Conservation (phyloP, 345 rosid genomes). For the Theobroma cacao region DNA sequence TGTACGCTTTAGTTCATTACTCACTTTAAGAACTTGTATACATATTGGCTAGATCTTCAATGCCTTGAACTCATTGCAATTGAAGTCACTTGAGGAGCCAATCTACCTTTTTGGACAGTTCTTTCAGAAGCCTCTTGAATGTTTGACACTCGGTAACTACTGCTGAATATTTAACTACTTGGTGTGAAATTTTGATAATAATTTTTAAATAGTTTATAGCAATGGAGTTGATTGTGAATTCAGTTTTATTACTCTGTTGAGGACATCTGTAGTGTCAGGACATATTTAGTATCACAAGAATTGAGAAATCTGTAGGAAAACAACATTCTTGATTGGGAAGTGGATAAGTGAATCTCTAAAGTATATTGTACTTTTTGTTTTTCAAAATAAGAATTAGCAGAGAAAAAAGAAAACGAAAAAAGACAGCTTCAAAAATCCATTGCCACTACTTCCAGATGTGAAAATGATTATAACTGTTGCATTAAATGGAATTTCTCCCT, state of each 20-base stretch:
- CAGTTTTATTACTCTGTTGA: not conserved
- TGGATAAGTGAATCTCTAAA: not conserved
- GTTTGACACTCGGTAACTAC: slow-evolving; percentile 81
- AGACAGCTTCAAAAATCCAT: not conserved
- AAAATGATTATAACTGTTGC: not conserved
- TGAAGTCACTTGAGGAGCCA: slow-evolving; percentile 97
- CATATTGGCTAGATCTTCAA: slow-evolving; percentile 64
- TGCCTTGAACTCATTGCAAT: slow-evolving; percentile 80
- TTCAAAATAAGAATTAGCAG: not conserved
- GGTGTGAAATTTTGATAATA: not conserved
- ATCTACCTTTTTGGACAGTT: slow-evolving; percentile 91
- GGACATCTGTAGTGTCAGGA: not conserved
- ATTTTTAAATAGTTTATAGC: not conserved
- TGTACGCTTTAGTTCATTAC: slow-evolving; percentile 16
- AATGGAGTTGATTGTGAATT: not conserved
- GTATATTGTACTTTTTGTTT: not conserved
- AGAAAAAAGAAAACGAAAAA: not conserved
- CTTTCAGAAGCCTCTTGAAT: slow-evolving; percentile 84
- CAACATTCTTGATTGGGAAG: not conserved
- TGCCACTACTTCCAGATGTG: not conserved
- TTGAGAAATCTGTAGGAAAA: not conserved
- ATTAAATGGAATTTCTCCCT: not conserved
- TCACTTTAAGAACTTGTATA: slow-evolving; percentile 9
- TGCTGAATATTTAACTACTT: slow-evolving; percentile 6
- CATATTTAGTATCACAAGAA: not conserved